Conservation (phyloP, 2,329 filamentous ascomycete species). For the Ophiostoma novo-ulmi region DNA sequence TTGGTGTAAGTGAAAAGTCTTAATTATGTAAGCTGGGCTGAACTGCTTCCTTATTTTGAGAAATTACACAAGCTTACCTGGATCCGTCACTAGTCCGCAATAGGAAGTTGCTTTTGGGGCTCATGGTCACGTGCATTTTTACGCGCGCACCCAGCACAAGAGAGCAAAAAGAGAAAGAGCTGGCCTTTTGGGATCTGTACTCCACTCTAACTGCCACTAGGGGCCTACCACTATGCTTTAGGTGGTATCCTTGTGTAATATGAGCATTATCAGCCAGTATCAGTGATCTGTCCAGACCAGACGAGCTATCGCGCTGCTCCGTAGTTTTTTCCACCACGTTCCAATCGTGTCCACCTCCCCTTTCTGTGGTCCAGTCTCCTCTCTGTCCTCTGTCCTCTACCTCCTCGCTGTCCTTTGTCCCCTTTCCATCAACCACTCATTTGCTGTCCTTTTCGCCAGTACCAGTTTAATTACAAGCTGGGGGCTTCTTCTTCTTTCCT, state of each 20-base stretch:
- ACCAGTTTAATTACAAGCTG: conserved; percentile 10
- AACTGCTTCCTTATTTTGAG: too few species aligned
- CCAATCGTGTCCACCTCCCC: conserved; percentile 16
- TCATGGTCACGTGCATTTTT: background rate
- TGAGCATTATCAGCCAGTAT: background rate
- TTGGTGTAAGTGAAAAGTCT: conserved; percentile 11
- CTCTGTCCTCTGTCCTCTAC: background rate
- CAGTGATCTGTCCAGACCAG: conserved; percentile 10
- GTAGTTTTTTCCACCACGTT: conserved; percentile 21
- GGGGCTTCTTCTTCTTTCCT: conserved; percentile 12
- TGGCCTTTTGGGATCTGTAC: background rate
- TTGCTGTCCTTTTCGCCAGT: conserved; percentile 15
- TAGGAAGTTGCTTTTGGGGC: background rate
- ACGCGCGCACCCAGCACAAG: background rate
- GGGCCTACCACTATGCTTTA: background rate
- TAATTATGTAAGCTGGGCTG: background rate
- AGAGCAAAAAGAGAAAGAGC: background rate
- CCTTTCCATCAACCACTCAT: background rate
- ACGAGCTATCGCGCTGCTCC: conserved; percentile 18
- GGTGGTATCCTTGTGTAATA: conserved; percentile 30
- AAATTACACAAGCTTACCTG: background rate
- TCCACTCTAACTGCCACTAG: background rate
- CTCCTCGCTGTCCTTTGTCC: conserved; percentile 18
- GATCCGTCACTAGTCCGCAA: background rate
- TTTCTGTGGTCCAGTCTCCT: background rate